A percentile compares a stretch with the other conserved stretches of the same genome.
Conservation (phyloP, 2,329 filamentous ascomycete genomes). For the Trichoderma semiorbis region DNA sequence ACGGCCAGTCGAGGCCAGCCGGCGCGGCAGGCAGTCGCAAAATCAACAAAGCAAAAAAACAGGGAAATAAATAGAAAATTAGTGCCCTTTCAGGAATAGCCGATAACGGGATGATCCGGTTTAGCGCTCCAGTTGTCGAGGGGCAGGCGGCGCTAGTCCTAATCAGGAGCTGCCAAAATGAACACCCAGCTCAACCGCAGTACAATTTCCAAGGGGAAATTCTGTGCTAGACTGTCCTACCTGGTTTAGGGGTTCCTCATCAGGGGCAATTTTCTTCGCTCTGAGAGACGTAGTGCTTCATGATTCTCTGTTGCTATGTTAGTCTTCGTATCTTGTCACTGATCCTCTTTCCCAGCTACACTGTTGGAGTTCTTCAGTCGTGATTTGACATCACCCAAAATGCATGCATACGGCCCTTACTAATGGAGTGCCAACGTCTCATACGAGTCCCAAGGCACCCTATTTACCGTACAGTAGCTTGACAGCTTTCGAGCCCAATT, state of each 20-base stretch:
- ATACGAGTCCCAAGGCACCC: background rate
- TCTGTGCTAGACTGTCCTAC: constrained; percentile 5
- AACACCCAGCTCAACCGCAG: constrained; percentile 2
- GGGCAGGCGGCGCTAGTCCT: constrained; percentile 1
- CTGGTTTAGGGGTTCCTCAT: constrained; percentile 14
- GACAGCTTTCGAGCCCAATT: background rate
- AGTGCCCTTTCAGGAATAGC: background rate
- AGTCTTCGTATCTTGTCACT: background rate
- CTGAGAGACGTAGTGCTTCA: background rate
- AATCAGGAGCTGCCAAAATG: constrained; percentile 11
- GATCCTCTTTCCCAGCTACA: background rate
- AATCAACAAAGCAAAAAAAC: constrained; percentile 15
- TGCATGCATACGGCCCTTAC: background rate
- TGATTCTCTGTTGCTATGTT: background rate
- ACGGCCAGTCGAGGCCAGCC: constrained; percentile 13
- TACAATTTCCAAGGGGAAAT: constrained; percentile 16
- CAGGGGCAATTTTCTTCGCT: constrained; percentile 3
- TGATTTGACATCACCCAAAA: background rate
- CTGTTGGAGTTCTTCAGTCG: background rate
- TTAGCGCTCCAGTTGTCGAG: constrained; percentile 5
- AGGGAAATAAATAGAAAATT: background rate
- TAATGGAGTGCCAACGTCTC: background rate
- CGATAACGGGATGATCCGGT: constrained; percentile 17
- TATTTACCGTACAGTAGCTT: background rate
- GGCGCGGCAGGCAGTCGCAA: constrained; percentile 17